These are phyloP conservation scores for Acanthamoeba royreba DNA, from an alignment of 208 protist genomes.

Conservation along the genomic window DNA sequence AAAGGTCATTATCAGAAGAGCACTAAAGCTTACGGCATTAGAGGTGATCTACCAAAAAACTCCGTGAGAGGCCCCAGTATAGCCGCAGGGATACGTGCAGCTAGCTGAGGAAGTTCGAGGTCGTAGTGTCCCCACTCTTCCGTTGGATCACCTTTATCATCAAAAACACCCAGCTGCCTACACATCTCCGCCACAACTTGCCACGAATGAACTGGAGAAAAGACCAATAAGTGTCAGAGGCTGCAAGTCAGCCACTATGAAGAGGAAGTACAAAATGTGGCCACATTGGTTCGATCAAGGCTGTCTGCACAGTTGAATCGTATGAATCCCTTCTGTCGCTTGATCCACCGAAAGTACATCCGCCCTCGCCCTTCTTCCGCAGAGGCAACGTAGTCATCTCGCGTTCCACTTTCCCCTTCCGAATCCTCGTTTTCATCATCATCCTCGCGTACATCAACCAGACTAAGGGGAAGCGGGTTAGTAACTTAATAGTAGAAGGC, in stretches of 20 bases:
- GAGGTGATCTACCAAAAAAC: neutral
- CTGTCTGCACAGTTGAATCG: constrained; percentile 92
- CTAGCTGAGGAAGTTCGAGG: neutral
- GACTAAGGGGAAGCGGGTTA: neutral
- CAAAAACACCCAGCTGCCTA: constrained; percentile 23
- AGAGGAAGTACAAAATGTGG: constrained; percentile 89
- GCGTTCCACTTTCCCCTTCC: neutral
- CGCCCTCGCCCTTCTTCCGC: neutral
- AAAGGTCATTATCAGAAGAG: constrained; percentile 69
- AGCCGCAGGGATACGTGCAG: neutral
- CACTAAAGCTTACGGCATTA: neutral
- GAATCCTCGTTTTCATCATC: neutral
- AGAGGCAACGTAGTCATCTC: neutral
- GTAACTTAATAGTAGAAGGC: neutral
- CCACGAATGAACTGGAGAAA: constrained; percentile 22
- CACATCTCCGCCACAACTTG: constrained; percentile 39
- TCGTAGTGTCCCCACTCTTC: constrained; percentile 34
- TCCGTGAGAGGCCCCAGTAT: constrained; percentile 8
- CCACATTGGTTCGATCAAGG: constrained; percentile 92
- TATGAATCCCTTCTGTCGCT: constrained; percentile 78
- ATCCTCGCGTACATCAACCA: neutral
- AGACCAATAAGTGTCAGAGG: neutral
- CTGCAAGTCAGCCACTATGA: neutral
- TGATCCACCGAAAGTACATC: constrained; percentile 16
- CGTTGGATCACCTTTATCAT: neutral